Evolutionary conservation across 2,329 filamentous ascomycete genomes (phyloP).

Genomic region (Fusarium sp.): DNA sequence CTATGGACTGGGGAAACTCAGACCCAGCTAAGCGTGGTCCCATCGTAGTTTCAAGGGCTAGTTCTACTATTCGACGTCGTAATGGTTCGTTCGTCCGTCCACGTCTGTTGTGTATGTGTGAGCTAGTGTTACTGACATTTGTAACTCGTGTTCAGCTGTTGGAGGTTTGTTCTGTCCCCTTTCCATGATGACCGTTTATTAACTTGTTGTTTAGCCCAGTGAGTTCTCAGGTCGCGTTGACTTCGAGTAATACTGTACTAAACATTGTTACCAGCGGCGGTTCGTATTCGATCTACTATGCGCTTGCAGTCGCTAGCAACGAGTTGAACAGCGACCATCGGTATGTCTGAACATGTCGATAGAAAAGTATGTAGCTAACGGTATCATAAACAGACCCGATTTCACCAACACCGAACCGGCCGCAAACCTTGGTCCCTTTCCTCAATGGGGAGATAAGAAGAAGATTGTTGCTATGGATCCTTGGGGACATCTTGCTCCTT

Average conservation of each 20-base stretch:
- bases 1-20: slow-evolving; percentile 86
- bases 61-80: slow-evolving; percentile 81
- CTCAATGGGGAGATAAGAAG: slow-evolving; percentile 88
- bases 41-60: slow-evolving; percentile 84
- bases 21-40: slow-evolving; percentile 84
- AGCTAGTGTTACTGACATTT: slow-evolving; percentile 29
- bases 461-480: slow-evolving; percentile 99
- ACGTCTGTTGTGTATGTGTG: slow-evolving; percentile 17
- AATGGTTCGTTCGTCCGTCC: slow-evolving; percentile 72
- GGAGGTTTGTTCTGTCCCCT: slow-evolving; percentile 62
- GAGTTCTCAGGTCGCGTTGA: slow-evolving; percentile 20
- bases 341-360: slow-evolving; percentile 52
- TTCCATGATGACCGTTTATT: slow-evolving; percentile 40
- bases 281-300: slow-evolving; percentile 96
- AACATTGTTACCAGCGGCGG: slow-evolving; percentile 69
- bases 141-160: slow-evolving; percentile 59
- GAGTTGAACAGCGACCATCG: slow-evolving; percentile 86
- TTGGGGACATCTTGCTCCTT: slow-evolving; percentile 87
- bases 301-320: slow-evolving; percentile 90
- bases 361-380: slow-evolving; percentile 9
- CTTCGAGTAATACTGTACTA: slow-evolving; percentile 15
- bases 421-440: slow-evolving; percentile 88
- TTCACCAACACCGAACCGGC: slow-evolving; percentile 88
- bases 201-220: slow-evolving; percentile 52
- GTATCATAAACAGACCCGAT: slow-evolving; percentile 61